A percentile compares a stretch with the other conserved stretches of the same genome.
Conservation (phyloP, 2,329 filamentous ascomycete genomes). For the Fusarium sp. region DNA sequence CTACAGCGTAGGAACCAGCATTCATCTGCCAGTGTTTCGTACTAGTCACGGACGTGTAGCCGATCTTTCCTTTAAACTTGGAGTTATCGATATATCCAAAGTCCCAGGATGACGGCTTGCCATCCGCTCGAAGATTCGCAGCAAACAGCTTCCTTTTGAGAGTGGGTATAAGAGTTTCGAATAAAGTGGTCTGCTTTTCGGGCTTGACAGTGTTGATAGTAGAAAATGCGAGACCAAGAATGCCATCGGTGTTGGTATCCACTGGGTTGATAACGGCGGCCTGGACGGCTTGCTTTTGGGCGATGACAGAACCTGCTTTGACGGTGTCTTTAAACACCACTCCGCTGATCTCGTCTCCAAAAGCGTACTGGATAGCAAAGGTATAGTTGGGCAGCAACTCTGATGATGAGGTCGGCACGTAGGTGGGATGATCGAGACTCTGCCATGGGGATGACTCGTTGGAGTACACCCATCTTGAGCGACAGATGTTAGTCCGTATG, state of each 20-base stretch:
- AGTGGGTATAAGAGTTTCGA: background rate
- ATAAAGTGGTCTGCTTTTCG: background rate
- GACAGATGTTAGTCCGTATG: too few relatives aligned
- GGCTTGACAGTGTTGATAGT: background rate
- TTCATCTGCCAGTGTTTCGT: background rate
- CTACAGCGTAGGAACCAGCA: background rate
- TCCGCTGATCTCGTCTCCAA: background rate
- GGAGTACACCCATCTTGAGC: background rate
- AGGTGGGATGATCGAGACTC: rapidly evolving
- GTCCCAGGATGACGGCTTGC: background rate
- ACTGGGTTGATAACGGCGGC: background rate
- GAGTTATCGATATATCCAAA: background rate
- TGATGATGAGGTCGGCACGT: background rate
- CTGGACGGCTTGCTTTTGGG: background rate
- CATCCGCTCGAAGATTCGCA: background rate
- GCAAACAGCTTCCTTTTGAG: background rate
- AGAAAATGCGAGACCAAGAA: background rate
- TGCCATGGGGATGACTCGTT: background rate
- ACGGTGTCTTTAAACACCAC: background rate
- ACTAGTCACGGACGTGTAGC: background rate
- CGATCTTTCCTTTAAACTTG: background rate
- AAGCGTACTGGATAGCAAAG: background rate
- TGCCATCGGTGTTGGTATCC: rapidly evolving
- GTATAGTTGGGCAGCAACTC: background rate
- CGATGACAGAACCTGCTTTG: background rate